These are phyloP conservation scores for Tuber brumale DNA, from an alignment of 495 filamentous ascomycete species.

Conservation along the genomic window DNA sequence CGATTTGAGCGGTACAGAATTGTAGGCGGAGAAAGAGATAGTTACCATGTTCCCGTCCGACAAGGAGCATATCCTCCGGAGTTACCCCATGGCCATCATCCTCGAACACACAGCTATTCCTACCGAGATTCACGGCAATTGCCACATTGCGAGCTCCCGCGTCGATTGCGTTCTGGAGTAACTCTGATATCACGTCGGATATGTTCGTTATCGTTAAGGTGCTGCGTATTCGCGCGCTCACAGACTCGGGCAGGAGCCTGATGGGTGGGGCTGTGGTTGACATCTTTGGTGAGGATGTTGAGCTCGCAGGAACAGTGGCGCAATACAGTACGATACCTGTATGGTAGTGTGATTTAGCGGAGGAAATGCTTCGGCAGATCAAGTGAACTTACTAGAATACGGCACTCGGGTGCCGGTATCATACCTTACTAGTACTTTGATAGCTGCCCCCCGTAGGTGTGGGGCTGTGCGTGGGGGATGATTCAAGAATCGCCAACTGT, in stretches of 20 bases:
- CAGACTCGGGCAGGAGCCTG: slow-evolving; percentile 63
- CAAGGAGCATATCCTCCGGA: slow-evolving; percentile 62
- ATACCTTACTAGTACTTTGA: background rate
- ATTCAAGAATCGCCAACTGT: background rate
- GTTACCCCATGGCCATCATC: slow-evolving; percentile 80
- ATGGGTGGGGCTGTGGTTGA: slow-evolving; percentile 50
- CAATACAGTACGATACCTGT: too few relatives aligned
- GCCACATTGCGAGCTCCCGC: slow-evolving; percentile 64
- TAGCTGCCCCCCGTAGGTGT: background rate
- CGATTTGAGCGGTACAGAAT: background rate
- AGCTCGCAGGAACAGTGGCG: background rate
- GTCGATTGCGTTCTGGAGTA: slow-evolving; percentile 85
- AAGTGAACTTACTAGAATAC: background rate
- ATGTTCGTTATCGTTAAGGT: slow-evolving; percentile 70
- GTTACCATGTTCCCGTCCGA: slow-evolving; percentile 62
- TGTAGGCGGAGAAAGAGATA: slow-evolving; percentile 28
- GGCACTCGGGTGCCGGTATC: background rate
- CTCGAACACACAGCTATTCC: slow-evolving; percentile 76
- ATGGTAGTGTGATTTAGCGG: background rate
- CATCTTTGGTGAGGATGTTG: slow-evolving; percentile 37
- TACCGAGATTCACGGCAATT: slow-evolving; percentile 65
- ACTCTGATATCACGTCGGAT: slow-evolving; percentile 62
- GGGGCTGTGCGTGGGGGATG: background rate
- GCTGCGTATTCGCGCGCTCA: slow-evolving; percentile 79
- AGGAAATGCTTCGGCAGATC: background rate